A percentile compares a stretch with the other conserved stretches of the same genome.
Conservation (phyloP, 768 basidiomycete species). For the Porpolomopsis calyptriformis region DNA sequence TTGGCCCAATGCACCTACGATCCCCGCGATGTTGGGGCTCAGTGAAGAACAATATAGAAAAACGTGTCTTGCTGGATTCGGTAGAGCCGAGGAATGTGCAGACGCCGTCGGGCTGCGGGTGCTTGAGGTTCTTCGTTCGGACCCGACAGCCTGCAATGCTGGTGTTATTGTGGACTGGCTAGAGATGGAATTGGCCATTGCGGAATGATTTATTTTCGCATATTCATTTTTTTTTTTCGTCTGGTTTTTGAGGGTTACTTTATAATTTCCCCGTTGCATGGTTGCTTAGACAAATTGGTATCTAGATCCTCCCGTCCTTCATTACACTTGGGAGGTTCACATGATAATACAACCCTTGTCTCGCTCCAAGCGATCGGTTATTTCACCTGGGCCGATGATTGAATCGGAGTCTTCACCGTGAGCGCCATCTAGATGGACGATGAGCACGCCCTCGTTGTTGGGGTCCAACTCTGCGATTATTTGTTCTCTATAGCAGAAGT, state of each 20-base stretch:
- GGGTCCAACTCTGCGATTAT: conserved; percentile 70
- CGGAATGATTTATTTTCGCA: not conserved
- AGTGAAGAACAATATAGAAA: conserved; percentile 55
- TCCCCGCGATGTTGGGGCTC: conserved; percentile 47
- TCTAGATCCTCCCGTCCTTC: too few relatives aligned
- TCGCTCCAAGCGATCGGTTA: conserved; percentile 41
- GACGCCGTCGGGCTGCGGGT: conserved; percentile 46
- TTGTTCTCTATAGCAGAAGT: conserved; percentile 40
- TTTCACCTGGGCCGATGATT: conserved; percentile 47
- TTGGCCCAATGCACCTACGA: conserved; percentile 26
- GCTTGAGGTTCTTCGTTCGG: conserved; percentile 35
- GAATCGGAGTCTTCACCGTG: conserved; percentile 18
- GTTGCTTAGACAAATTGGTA: not conserved
- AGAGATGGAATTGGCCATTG: conserved; percentile 25
- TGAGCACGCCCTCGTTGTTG: conserved; percentile 71
- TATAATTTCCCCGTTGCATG: not conserved
- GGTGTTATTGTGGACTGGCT: conserved; percentile 39
- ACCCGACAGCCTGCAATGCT: conserved; percentile 19
- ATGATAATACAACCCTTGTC: conserved; percentile 59
- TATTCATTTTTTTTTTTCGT: conserved; percentile 1
- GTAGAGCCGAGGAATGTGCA: conserved; percentile 67
- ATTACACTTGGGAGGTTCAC: too few relatives aligned
- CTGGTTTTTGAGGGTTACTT: not conserved
- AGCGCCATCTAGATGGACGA: conserved; percentile 51
- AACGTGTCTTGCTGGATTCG: conserved; percentile 64